Conservation (phyloP, 768 basidiomycete genomes). For the Russula sp. region DNA sequence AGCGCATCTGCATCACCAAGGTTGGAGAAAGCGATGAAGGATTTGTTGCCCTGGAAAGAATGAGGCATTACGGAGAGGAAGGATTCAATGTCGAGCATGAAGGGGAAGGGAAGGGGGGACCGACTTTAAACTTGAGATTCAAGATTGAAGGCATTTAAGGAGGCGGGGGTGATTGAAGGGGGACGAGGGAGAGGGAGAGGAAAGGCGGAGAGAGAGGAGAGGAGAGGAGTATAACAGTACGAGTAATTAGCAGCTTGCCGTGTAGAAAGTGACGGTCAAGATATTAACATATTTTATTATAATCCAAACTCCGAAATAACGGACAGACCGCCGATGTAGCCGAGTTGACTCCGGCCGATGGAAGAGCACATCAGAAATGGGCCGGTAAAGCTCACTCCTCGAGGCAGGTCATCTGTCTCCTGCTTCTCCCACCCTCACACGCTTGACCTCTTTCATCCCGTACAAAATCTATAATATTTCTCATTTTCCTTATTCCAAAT, state of each 20-base stretch:
- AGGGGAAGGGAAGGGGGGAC: conserved; percentile 28
- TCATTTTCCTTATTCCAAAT: conserved; percentile 8
- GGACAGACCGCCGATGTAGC: conserved; percentile 8
- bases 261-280: too few species aligned
- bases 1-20: conserved; percentile 79
- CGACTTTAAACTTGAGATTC: conserved; percentile 82
- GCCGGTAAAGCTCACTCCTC: conserved; percentile 6
- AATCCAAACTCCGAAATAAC: conserved; percentile 15
- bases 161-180: not conserved
- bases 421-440: not conserved
- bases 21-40: conserved; percentile 90
- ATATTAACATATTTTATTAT: not conserved
- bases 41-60: conserved; percentile 75
- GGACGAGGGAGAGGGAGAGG: not conserved
- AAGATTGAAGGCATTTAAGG: conserved; percentile 71
- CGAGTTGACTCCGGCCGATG: conserved; percentile 15
- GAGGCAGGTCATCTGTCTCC: conserved; percentile 25
- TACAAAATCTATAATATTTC: not conserved
- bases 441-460: not conserved
- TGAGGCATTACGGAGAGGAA: conserved; percentile 28
- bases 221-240: conserved; percentile 5
- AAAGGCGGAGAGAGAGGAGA: not conserved
- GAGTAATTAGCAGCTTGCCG: not conserved
- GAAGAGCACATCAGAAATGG: not conserved
- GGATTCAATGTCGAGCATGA: conserved; percentile 27